A percentile compares a stretch with the other conserved stretches of the same genome.
Evolutionary conservation across 2,329 filamentous ascomycete genomes (phyloP).

Genomic region (Chalaropsis thielavioides): DNA sequence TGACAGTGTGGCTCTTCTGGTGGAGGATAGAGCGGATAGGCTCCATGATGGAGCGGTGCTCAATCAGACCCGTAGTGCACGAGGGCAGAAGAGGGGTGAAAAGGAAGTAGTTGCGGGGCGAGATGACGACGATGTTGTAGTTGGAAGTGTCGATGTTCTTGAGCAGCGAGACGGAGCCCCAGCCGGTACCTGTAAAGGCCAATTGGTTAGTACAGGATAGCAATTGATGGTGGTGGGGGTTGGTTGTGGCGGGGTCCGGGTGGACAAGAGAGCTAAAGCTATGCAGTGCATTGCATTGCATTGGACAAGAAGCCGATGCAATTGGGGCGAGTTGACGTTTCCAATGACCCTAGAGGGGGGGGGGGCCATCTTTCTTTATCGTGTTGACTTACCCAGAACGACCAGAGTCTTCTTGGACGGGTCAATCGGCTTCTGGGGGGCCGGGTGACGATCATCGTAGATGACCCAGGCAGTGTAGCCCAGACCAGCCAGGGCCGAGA

Average conservation of each 20-base stretch:
- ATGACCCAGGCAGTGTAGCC: conserved; percentile 67
- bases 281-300: neutral
- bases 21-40: conserved; percentile 90
- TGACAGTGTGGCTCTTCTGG: conserved; percentile 84
- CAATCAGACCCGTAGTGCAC: conserved; percentile 92
- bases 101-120: conserved; percentile 97
- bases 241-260: no score
- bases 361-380: no score
- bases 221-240: conserved; percentile 20
- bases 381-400: conserved; percentile 58
- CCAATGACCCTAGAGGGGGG: neutral
- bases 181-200: conserved; percentile 63
- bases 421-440: conserved; percentile 64
- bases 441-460: conserved; percentile 68
- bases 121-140: conserved; percentile 97
- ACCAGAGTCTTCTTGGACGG: conserved; percentile 93
- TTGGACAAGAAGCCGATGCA: neutral
- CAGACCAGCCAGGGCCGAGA: conserved; percentile 54
- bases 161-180: conserved; percentile 86
- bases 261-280: no score
- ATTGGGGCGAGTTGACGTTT: neutral
- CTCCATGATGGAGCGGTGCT: conserved; percentile 99
- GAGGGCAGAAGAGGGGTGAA: conserved; percentile 96
- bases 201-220: neutral
- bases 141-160: conserved; percentile 98